Evolutionary conservation across 768 basidiomycete species (phyloP).

Genomic region (Pleurotus citrinopileatus): DNA sequence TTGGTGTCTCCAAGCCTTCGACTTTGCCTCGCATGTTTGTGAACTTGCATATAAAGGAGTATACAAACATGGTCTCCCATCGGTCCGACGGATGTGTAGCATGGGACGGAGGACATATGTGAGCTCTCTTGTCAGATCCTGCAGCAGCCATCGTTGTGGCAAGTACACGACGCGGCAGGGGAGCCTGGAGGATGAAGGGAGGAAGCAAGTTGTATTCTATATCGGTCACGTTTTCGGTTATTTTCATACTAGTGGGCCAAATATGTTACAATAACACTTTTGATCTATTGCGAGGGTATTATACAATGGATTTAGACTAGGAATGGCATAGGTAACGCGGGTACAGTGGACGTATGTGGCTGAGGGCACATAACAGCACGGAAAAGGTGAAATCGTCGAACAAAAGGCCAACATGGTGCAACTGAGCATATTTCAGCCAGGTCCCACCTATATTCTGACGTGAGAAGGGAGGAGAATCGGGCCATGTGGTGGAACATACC

Average conservation of each 20-base stretch:
- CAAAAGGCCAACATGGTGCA: not conserved
- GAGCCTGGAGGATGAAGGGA: conserved; percentile 27
- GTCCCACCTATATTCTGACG: conserved; percentile 71
- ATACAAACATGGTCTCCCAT: conserved; percentile 87
- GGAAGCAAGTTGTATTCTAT: conserved; percentile 20
- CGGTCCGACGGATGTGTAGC: conserved; percentile 76
- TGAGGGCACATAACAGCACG: not conserved
- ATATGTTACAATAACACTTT: conserved; percentile 44
- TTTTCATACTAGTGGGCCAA: conserved; percentile 41
- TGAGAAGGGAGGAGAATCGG: conserved; percentile 9
- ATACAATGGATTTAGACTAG: not conserved
- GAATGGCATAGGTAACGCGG: conserved; percentile 9
- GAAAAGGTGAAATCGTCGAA: not conserved
- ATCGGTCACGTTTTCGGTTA: conserved; percentile 33
- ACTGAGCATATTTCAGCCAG: conserved; percentile 57
- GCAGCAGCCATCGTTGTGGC: conserved; percentile 34
- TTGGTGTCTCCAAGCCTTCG: conserved; percentile 75
- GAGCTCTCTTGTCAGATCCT: conserved; percentile 34
- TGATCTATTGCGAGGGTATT: conserved; percentile 1
- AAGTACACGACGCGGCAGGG: conserved; percentile 31
- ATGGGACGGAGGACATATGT: conserved; percentile 55
- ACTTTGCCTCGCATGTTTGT: conserved; percentile 71
- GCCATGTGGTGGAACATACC: conserved; percentile 35
- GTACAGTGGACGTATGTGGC: not conserved
- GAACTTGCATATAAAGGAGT: conserved; percentile 83